Base-by-base conservation (phyloP, 1,284 basidiomycete species). In the Mrakiaceae sp. region DNA sequence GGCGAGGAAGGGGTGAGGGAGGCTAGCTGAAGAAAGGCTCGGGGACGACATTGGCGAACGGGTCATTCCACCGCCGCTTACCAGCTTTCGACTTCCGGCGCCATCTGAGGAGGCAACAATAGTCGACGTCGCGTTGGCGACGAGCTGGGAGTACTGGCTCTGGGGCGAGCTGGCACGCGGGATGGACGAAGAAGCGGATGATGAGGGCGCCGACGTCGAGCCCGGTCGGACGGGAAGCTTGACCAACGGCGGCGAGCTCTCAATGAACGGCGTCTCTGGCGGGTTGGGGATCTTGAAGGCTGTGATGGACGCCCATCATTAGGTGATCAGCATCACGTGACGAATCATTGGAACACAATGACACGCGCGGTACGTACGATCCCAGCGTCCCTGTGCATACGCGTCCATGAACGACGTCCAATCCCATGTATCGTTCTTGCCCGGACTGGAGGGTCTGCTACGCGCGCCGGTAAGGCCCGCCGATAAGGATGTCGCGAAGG, bases 201-300 rank as follows among this genome's bases (percentile, higher is more conserved):
- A 56, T 1, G 64, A 57, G 4, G 64, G 64, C 0, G 64, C 64
- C 4, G 64, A 64, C 6, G 64, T 40, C 3, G 64, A 64, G 48
- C 44, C 52, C 10, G 52, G 12, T 48, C 58, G 49, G 12, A 40
- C 27, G 16, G 47, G 48, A 4, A 50, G 42, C 12, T 52, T 51
- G 51, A 40, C 42, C 47, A 44, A 43, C 40, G 2, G 10, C 4
- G 44, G 10, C 27, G 40, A 8, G 44, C 16, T n/a, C 39, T 16
- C 7, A 12, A 0, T 3, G 4, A 47, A 6, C 12, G 62, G 46
- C 1, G 11, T 43, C 4, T 47, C 47, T 10, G 64, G 50, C 64
- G 68, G 69, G 57, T 68, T 63, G 63, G 69, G 58, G 62, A 69
- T 63, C 52, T 70, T 51, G 67, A 66, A 63, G 51, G 64, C 53